Percentiles rank a stretch among this genome's conserved stretches.
These are phyloP conservation scores for Darksidea phi DNA, from an alignment of 495 filamentous ascomycete genomes.

Conservation along the genomic window DNA sequence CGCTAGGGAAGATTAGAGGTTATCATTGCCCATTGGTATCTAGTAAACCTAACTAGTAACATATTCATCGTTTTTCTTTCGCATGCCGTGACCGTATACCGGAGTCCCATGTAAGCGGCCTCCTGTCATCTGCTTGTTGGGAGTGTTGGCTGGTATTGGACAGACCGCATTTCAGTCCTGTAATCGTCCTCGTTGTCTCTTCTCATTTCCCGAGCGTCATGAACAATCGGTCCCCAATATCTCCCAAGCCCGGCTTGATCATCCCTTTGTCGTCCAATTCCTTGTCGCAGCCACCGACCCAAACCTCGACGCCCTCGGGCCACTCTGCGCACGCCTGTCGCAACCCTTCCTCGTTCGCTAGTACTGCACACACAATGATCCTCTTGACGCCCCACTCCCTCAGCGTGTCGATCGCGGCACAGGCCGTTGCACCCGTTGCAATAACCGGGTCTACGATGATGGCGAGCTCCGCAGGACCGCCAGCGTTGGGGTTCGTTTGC, in stretches of 20 bases:
- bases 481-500: conserved; percentile 39
- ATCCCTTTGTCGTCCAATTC: conserved; percentile 73
- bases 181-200: too few relatives aligned
- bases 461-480: conserved; percentile 59
- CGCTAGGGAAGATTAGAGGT: too few relatives aligned
- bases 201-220: conserved; percentile 82
- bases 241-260: conserved; percentile 87
- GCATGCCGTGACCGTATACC: too few relatives aligned
- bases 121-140: too few relatives aligned
- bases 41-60: too few relatives aligned
- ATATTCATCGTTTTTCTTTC: too few relatives aligned
- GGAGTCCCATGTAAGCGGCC: too few relatives aligned
- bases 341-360: conserved; percentile 69
- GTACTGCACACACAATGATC: conserved; percentile 74
- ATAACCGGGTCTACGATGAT: conserved; percentile 90
- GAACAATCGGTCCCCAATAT: conserved; percentile 91
- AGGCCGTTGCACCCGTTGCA: conserved; percentile 86
- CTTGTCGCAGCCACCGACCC: conserved; percentile 76
- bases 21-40: too few relatives aligned
- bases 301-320: conserved; percentile 72
- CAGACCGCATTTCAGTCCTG: too few relatives aligned
- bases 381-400: conserved; percentile 84
- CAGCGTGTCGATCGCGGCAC: conserved; percentile 84
- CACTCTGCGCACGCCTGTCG: conserved; percentile 68
- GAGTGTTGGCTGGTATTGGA: too few relatives aligned